phyloP scores from a whole-genome alignment of 1,284 basidiomycete genomes.

The Vanrija sp. region DNA sequence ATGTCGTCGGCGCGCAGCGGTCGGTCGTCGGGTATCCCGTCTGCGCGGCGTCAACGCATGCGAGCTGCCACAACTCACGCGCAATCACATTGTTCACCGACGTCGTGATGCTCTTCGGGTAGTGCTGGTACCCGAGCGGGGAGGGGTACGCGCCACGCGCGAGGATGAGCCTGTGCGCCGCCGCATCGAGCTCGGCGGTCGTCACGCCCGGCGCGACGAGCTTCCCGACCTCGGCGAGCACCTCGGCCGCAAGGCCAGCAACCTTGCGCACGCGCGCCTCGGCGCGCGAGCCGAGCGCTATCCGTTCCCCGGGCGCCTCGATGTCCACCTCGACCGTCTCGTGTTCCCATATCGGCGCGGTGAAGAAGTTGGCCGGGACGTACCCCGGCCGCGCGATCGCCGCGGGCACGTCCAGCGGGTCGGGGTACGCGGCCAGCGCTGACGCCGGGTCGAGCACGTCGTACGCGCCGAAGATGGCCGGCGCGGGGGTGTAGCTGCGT shows the following conservation, averaged over 20 bases:
- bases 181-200: conserved; percentile 66
- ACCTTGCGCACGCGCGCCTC: conserved; percentile 60
- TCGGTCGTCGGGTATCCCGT: conserved; percentile 85
- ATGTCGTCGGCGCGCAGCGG: conserved; percentile 74
- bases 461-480: conserved; percentile 33
- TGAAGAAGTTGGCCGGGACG: conserved; percentile 49
- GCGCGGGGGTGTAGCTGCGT: conserved; percentile 13
- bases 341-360: conserved; percentile 52
- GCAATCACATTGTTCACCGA: conserved; percentile 64
- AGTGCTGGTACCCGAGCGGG: conserved; percentile 73
- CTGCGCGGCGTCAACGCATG: conserved; percentile 41
- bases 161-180: conserved; percentile 68
- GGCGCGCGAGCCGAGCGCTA: conserved; percentile 59
- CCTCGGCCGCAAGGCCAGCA: conserved; percentile 60
- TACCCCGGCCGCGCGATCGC: conserved; percentile 63
- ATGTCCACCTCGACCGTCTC: conserved; percentile 45
- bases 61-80: conserved; percentile 25
- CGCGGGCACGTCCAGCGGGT: conserved; percentile 58
- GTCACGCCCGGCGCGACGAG: conserved; percentile 67
- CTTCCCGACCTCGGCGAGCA: conserved; percentile 58
- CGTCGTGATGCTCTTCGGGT: conserved; percentile 82
- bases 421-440: conserved; percentile 35
- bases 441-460: conserved; percentile 25
- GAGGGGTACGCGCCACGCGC: conserved; percentile 77
- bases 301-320: conserved; percentile 32